phyloP scores from a whole-genome alignment of 2,329 filamentous ascomycete species.

The Scedosporium boydii region DNA sequence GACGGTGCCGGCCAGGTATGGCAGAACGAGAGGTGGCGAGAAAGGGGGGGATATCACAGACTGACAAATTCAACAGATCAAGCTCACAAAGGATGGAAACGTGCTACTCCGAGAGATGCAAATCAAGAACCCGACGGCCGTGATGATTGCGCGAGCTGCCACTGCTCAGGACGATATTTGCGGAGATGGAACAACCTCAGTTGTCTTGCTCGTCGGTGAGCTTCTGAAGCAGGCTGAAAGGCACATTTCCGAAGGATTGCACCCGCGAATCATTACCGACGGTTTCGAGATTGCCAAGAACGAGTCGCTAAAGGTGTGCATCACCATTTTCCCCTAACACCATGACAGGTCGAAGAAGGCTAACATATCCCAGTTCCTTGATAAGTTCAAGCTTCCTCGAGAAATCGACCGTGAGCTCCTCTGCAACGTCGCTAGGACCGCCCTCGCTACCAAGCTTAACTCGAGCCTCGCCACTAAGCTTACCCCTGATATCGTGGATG shows the following conservation, averaged over 20 bases:
- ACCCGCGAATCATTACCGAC: slow-evolving; percentile 93
- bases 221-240: slow-evolving; percentile 95
- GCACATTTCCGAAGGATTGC: slow-evolving; percentile 92
- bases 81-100: slow-evolving; percentile 97
- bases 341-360: not conserved
- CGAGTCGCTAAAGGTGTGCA: slow-evolving; percentile 72
- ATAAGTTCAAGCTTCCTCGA: slow-evolving; percentile 80
- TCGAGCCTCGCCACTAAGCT: slow-evolving; percentile 79
- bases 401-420: slow-evolving; percentile 91
- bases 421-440: slow-evolving; percentile 86
- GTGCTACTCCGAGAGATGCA: slow-evolving; percentile 73
- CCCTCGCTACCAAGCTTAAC: slow-evolving; percentile 92
- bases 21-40: slow-evolving; percentile 5
- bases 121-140: slow-evolving; percentile 97
- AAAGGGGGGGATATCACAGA: not conserved
- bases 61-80: slow-evolving; percentile 55
- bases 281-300: slow-evolving; percentile 95
- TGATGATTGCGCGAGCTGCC: slow-evolving; percentile 72
- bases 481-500: slow-evolving; percentile 91
- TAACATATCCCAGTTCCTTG: slow-evolving; percentile 61
- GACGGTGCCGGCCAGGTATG: slow-evolving; percentile 60
- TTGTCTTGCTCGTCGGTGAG: slow-evolving; percentile 91
- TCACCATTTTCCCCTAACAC: not conserved
- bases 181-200: slow-evolving; percentile 94
- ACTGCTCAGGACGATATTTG: slow-evolving; percentile 98